Evolutionary conservation across 768 basidiomycete species (phyloP).

Genomic region (Ramaria rubella): DNA sequence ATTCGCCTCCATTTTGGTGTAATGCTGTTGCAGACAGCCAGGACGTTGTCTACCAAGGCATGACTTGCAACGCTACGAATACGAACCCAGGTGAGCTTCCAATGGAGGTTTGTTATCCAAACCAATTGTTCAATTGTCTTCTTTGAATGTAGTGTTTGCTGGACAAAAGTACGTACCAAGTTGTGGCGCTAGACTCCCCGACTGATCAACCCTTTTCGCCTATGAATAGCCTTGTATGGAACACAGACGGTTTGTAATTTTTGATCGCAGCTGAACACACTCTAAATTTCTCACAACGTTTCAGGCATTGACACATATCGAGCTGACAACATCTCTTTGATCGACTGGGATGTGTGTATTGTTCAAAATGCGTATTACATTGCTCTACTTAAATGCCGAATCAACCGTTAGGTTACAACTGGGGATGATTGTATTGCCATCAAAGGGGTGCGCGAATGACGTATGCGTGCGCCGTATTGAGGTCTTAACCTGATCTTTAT

Average conservation of each 20-base stretch:
- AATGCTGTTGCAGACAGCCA: constrained; percentile 45
- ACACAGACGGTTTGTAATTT: not conserved
- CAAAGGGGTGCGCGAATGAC: constrained; percentile 2
- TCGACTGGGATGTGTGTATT: constrained; percentile 13
- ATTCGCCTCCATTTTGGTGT: constrained; percentile 55
- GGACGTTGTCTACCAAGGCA: constrained; percentile 47
- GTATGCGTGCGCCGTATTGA: not conserved
- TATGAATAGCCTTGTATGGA: too few relatives aligned
- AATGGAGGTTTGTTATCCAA: not conserved
- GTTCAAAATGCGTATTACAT: too few relatives aligned
- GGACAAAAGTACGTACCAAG: not conserved
- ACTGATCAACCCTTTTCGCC: too few relatives aligned
- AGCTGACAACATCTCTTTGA: constrained; percentile 10
- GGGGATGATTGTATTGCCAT: constrained; percentile 14
- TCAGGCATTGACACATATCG: constrained; percentile 11
- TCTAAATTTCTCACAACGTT: not conserved
- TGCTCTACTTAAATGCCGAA: not conserved
- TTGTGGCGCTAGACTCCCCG: too few relatives aligned
- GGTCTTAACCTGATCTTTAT: not conserved
- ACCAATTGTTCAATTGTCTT: not conserved
- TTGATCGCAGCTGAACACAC: not conserved
- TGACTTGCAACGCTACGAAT: constrained; percentile 53
- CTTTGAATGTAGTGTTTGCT: not conserved
- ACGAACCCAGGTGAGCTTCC: constrained; percentile 30
- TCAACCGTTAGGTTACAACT: not conserved